These are phyloP conservation scores for Neocucurbitaria cava DNA, from an alignment of 2,329 filamentous ascomycete species.

Conservation along the genomic window DNA sequence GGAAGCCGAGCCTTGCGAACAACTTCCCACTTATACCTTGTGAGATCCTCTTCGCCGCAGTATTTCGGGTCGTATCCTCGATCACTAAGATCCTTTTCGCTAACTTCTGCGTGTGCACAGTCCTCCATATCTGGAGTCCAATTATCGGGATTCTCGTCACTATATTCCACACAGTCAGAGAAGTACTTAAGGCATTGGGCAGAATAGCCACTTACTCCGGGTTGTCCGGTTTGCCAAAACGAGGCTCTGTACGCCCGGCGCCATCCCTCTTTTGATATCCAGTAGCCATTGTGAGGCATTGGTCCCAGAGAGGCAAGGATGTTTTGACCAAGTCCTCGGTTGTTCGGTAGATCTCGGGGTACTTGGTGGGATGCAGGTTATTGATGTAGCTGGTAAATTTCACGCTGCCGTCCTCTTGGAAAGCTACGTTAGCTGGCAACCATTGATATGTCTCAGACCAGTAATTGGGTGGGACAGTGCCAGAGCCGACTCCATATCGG, in stretches of 20 bases:
- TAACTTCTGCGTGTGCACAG: constrained; percentile 1
- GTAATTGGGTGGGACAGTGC: constrained; percentile 16
- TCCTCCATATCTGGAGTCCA: constrained; percentile 20
- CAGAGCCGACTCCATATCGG: constrained; percentile 6
- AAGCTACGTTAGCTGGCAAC: constrained; percentile 59
- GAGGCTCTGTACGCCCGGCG: constrained; percentile 15
- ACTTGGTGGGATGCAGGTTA: constrained; percentile 57
- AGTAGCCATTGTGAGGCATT: constrained; percentile 15
- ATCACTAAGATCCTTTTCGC: constrained; percentile 1
- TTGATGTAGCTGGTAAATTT: constrained; percentile 62
- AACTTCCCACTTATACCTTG: constrained; percentile 20
- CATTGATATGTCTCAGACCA: constrained; percentile 50
- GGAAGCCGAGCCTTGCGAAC: constrained; percentile 25
- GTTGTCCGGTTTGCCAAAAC: constrained; percentile 6
- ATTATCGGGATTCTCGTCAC: constrained; percentile 19
- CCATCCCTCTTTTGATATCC: constrained; percentile 4
- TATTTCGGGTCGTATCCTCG: neutral
- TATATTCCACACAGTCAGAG: neutral
- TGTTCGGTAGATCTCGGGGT: constrained; percentile 23
- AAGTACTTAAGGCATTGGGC: too few species aligned
- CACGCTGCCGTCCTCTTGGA: constrained; percentile 42
- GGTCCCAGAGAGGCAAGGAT: constrained; percentile 31
- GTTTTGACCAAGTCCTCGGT: constrained; percentile 30
- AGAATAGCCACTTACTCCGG: constrained; percentile 4
- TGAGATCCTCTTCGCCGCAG: neutral